Conservation (phyloP, 1,284 basidiomycete species). For the Leccinum subfulvum region DNA sequence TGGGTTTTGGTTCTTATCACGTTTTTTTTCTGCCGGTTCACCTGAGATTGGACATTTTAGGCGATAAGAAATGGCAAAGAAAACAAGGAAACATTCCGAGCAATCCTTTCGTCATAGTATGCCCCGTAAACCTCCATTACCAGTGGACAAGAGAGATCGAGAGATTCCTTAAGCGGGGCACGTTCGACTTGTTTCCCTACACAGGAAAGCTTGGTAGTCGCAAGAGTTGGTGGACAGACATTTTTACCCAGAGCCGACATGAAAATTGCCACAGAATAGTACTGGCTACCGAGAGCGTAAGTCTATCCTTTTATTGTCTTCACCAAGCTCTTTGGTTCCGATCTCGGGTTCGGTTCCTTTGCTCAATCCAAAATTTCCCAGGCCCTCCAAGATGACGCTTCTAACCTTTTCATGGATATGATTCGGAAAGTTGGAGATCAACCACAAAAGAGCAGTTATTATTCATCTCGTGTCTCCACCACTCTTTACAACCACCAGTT, state of each 20-base stretch:
- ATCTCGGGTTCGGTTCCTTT: background rate
- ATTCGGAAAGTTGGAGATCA: background rate
- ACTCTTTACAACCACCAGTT: no score
- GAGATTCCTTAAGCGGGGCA: background rate
- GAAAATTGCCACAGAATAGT: no score
- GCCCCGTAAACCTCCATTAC: background rate
- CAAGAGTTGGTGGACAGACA: no score
- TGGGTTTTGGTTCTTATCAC: background rate
- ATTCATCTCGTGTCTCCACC: background rate
- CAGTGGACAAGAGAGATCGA: background rate
- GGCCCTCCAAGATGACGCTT: background rate
- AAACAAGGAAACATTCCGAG: background rate
- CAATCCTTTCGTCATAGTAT: background rate
- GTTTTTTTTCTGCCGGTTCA: background rate
- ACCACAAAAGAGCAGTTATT: background rate
- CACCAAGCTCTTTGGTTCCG: background rate
- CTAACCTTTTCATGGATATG: background rate
- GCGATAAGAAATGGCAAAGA: background rate
- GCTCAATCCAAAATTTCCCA: background rate
- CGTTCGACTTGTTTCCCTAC: no score
- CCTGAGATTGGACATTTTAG: background rate
- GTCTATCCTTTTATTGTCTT: no score
- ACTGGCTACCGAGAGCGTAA: no score
- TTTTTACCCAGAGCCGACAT: no score
- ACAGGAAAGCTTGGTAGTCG: no score